Evolutionary conservation across 176 grass and related monocot genomes (phyloP).

Genomic region (Zea mays): Zm-B73-REFERENCE-NAM-5.0 NC_050096.1:60579501-60580000

Average conservation of each 20-base stretch:
- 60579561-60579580: neutral
- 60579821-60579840: slow-evolving; percentile 84
- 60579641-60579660: neutral
- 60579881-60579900: neutral
- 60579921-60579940: slow-evolving; percentile 24
- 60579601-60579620: neutral
- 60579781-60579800: slow-evolving; percentile 98
- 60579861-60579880: slow-evolving; percentile 53
- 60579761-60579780: slow-evolving; percentile 92
- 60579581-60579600: neutral
- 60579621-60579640: neutral
- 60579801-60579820: slow-evolving; percentile 95
- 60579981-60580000: slow-evolving; percentile 99
- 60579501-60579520: neutral
- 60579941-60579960: slow-evolving; percentile 32
- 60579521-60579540: neutral
- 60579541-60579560: neutral
- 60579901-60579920: slow-evolving; percentile 1
- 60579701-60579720: slow-evolving; percentile 99
- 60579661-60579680: neutral
- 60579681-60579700: slow-evolving; percentile 61
- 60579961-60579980: slow-evolving; percentile 74
- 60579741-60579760: slow-evolving; percentile 99
- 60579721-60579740: slow-evolving; percentile 97
- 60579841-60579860: slow-evolving; percentile 94